phyloP scores from a whole-genome alignment of 2,329 filamentous ascomycete genomes.

The Aspergillus carbonarius region DNA sequence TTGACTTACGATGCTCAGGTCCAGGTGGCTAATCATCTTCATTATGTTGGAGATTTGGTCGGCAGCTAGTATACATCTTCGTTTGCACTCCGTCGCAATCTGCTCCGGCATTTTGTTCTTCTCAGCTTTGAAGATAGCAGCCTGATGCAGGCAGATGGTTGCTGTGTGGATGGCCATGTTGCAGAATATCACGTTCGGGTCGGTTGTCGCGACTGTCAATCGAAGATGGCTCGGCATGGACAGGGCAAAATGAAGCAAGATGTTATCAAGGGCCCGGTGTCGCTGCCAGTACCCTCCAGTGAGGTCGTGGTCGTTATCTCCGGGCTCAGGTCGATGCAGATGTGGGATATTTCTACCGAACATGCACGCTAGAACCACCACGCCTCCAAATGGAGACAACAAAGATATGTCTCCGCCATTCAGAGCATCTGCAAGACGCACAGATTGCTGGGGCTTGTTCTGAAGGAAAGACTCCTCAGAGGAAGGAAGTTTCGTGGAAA shows the following conservation, averaged over 20 bases:
- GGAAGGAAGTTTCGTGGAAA: conserved; percentile 79
- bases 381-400: conserved; percentile 74
- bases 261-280: conserved; percentile 84
- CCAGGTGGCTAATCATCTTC: conserved; percentile 89
- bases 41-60: conserved; percentile 94
- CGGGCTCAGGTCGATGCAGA: conserved; percentile 77
- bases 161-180: conserved; percentile 98
- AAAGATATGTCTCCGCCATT: conserved; percentile 69
- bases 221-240: conserved; percentile 78
- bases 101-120: conserved; percentile 75
- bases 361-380: conserved; percentile 81
- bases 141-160: conserved; percentile 95
- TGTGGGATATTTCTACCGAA: conserved; percentile 91
- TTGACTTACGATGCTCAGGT: conserved; percentile 71
- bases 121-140: conserved; percentile 95
- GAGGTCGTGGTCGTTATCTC: conserved; percentile 81
- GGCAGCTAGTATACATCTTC: conserved; percentile 87
- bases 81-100: conserved; percentile 84
- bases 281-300: conserved; percentile 96
- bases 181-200: conserved; percentile 84
- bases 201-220: conserved; percentile 70
- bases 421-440: conserved; percentile 57
- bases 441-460: conserved; percentile 71
- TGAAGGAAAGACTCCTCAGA: conserved; percentile 82
- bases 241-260: conserved; percentile 81